Evolutionary conservation across 1,139 yeast species (phyloP), one percentile per base, ranked within the genome.

Genomic region (Lodderomyces elongisporus): DNA sequence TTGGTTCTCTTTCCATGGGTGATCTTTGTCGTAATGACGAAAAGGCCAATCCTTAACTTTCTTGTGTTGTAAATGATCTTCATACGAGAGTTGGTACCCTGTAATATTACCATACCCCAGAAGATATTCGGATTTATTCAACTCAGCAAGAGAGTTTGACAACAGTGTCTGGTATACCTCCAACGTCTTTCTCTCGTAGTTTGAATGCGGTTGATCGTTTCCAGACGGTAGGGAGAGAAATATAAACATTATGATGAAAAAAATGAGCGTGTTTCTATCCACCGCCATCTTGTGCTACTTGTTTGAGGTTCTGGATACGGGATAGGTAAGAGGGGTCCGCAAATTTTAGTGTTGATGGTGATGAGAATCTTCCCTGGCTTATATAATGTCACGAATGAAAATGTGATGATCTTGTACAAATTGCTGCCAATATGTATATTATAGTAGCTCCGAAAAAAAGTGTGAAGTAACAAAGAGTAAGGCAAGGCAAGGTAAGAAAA

Each of bases 91-190:
- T 48, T 64, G 67, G 41, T 80, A 73, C 6, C 95, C 95, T 0
- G 94, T 83, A 8, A 85, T 54, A 46, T 84, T 81, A 1, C 83
- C 84, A 51, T 80, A 81, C 6, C 87, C 87, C 3, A 56, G 42
- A 13, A 50, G 39, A 51, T 71, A 79, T 2, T 70, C 62, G 25
- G 75, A 60, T 24, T 62, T 56, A 12, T 45, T 43, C 27, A 81
- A 55, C 9, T 57, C 54, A 3, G 53, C 45, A 8, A 54, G 53
- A 17, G 62, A 58, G 13, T 49, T 43, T 16, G 48, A 47, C 6
- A 70, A 49, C 31, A 61, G 60, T 9, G 58, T 52, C 31, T 66
- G 60, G 42, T 54, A 65, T 16, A 38, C 37, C 13, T 35, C 37
- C 17, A 66, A 41, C 4, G 64, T 51, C 20, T 51, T 54, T 33